A percentile compares a stretch with the other conserved stretches of the same genome.
Evolutionary conservation across 352 stramenopile genomes (phyloP).

Genomic region (Aphanomyces invadans): DNA sequence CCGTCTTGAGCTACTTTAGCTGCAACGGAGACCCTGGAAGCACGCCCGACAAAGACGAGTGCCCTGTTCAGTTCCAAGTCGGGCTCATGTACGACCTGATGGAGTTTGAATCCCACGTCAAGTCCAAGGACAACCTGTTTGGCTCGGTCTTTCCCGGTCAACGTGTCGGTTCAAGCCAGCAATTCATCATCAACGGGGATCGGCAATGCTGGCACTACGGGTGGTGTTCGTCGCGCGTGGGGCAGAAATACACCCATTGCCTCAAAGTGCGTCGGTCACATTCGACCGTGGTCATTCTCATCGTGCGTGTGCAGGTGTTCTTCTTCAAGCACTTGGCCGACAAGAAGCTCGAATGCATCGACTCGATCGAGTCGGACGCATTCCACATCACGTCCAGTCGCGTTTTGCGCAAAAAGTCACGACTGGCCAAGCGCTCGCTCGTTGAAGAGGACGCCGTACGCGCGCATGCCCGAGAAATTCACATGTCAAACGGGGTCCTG

Average conservation of each 20-base stretch:
- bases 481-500: not conserved
- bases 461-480: no score
- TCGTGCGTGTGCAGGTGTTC: constrained; percentile 5
- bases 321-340: constrained; percentile 10
- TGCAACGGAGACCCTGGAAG: constrained; percentile 13
- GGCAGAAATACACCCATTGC: constrained; percentile 22
- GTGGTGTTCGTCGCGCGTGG: constrained; percentile 59
- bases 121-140: constrained; percentile 70
- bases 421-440: constrained; percentile 5
- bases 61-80: constrained; percentile 6
- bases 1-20: constrained; percentile 56
- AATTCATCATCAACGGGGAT: constrained; percentile 76
- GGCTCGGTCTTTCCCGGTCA: constrained; percentile 28
- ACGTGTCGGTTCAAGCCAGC: constrained; percentile 5
- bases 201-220: constrained; percentile 82
- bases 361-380: constrained; percentile 1
- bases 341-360: constrained; percentile 17
- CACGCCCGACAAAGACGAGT: constrained; percentile 20
- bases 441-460: not conserved
- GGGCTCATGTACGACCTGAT: constrained; percentile 1
- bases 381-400: constrained; percentile 20
- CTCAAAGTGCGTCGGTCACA: constrained; percentile 11
- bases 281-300: not conserved
- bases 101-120: constrained; percentile 36
- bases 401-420: constrained; percentile 22